phyloP scores from a whole-genome alignment of 495 filamentous ascomycete genomes.

The Astrocystis sublimbata region DNA sequence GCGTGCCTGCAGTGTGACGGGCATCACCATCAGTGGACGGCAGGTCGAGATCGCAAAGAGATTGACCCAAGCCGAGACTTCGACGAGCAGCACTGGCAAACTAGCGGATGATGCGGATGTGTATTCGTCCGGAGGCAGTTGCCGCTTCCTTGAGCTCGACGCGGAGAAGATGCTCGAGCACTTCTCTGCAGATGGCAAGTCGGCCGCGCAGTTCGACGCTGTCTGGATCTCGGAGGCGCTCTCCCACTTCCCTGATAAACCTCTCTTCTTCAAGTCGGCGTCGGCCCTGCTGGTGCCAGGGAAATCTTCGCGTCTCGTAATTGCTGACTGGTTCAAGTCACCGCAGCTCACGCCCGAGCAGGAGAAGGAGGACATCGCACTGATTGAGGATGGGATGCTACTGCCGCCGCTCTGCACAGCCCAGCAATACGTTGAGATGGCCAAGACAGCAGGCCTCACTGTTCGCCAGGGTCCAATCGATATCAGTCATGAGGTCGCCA shows the following conservation, averaged over 20 bases:
- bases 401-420: conserved; percentile 54
- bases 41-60: conserved; percentile 55
- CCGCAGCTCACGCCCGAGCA: conserved; percentile 43
- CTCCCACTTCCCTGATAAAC: conserved; percentile 58
- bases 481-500: conserved; percentile 57
- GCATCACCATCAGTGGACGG: conserved; percentile 57
- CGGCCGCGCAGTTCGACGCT: conserved; percentile 45
- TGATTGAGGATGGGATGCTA: conserved; percentile 62
- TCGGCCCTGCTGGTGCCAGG: conserved; percentile 40
- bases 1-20: conserved; percentile 50
- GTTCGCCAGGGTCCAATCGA: conserved; percentile 49
- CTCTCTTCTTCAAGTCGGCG: conserved; percentile 55
- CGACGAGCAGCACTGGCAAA: not conserved
- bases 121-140: conserved; percentile 40
- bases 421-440: conserved; percentile 50
- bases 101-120: conserved; percentile 31
- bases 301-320: conserved; percentile 46
- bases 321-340: conserved; percentile 60
- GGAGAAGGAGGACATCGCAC: conserved; percentile 53
- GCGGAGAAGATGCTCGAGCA: conserved; percentile 58
- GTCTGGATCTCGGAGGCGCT: conserved; percentile 63
- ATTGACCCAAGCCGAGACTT: conserved; percentile 40
- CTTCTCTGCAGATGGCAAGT: conserved; percentile 35
- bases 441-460: conserved; percentile 45
- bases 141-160: conserved; percentile 57